These are phyloP conservation scores for Amanita jacksonii DNA, from an alignment of 768 basidiomycete species.

Conservation along the genomic window DNA sequence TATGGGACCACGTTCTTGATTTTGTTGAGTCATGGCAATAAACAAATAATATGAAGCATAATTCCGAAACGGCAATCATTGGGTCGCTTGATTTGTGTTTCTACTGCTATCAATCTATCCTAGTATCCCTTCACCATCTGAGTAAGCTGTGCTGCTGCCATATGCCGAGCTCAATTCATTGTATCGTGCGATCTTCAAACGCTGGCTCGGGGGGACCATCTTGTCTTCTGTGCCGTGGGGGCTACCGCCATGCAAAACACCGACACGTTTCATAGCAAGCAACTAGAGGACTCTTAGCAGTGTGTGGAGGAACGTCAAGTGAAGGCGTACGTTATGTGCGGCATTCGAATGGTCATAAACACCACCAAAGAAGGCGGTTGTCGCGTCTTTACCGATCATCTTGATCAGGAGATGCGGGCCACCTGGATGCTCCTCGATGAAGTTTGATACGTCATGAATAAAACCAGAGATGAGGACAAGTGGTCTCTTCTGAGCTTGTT, in stretches of 20 bases:
- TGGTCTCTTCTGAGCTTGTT: constrained; percentile 71
- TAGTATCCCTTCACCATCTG: constrained; percentile 45
- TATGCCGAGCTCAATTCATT: constrained; percentile 46
- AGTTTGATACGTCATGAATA: constrained; percentile 82
- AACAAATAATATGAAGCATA: too few relatives aligned
- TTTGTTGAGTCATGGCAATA: too few relatives aligned
- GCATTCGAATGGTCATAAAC: constrained; percentile 87
- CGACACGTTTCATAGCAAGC: constrained; percentile 59
- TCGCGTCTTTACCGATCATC: constrained; percentile 84
- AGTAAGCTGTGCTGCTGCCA: constrained; percentile 45
- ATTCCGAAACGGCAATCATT: too few relatives aligned
- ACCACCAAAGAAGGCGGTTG: constrained; percentile 90
- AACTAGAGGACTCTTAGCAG: constrained; percentile 23
- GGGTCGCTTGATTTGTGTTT: too few relatives aligned
- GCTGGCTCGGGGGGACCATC: constrained; percentile 62
- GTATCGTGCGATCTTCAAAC: constrained; percentile 59
- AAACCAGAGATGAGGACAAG: constrained; percentile 84
- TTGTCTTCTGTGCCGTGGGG: constrained; percentile 53
- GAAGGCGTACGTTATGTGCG: constrained; percentile 61
- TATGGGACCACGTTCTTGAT: too few relatives aligned
- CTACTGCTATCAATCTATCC: neutral
- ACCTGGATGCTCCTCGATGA: constrained; percentile 89
- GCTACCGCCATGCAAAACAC: constrained; percentile 50
- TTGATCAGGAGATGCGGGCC: constrained; percentile 78
- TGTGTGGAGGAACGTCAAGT: neutral